phyloP scores from a whole-genome alignment of 192 early-diverging fungal genomes.

The Podila verticillata region DNA sequence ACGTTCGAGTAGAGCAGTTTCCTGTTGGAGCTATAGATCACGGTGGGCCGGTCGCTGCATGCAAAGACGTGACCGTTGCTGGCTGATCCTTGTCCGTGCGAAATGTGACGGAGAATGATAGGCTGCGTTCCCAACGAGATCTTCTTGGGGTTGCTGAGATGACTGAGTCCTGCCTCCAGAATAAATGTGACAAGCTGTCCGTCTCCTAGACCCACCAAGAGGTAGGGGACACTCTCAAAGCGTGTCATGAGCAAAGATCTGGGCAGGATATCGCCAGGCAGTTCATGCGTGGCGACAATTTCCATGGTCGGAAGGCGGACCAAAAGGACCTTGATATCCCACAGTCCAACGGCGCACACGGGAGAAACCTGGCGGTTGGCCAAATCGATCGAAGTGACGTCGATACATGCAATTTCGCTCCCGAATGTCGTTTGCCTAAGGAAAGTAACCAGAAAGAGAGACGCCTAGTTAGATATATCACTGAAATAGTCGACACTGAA shows the following conservation, averaged over 20 bases:
- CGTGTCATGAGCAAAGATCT: slow-evolving; percentile 72
- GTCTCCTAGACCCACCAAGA: slow-evolving; percentile 87
- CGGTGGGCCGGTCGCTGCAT: slow-evolving; percentile 83
- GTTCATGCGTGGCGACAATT: slow-evolving; percentile 50
- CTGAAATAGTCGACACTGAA: no score
- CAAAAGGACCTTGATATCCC: slow-evolving; percentile 73
- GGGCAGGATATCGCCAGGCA: slow-evolving; percentile 68
- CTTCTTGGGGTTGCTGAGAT: slow-evolving; percentile 62
- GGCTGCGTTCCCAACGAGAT: slow-evolving; percentile 85
- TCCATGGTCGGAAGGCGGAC: slow-evolving; percentile 67
- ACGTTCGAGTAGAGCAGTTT: slow-evolving; percentile 88
- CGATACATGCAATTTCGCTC: slow-evolving; percentile 80
- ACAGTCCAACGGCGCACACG: slow-evolving; percentile 78
- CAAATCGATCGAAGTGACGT: slow-evolving; percentile 62
- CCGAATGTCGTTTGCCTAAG: slow-evolving; percentile 59
- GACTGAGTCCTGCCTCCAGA: slow-evolving; percentile 53
- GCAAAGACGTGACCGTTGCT: slow-evolving; percentile 72
- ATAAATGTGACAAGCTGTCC: slow-evolving; percentile 82
- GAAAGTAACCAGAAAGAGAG: neutral
- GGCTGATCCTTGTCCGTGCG: neutral
- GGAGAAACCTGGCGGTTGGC: slow-evolving; percentile 28
- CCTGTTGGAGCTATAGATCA: slow-evolving; percentile 71
- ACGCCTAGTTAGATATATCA: neutral
- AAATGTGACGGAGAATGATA: slow-evolving; percentile 61
- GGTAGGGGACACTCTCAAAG: slow-evolving; percentile 73